Evolutionary conservation across 2,329 filamentous ascomycete species (phyloP).

Genomic region (Penicillium sp.): DNA sequence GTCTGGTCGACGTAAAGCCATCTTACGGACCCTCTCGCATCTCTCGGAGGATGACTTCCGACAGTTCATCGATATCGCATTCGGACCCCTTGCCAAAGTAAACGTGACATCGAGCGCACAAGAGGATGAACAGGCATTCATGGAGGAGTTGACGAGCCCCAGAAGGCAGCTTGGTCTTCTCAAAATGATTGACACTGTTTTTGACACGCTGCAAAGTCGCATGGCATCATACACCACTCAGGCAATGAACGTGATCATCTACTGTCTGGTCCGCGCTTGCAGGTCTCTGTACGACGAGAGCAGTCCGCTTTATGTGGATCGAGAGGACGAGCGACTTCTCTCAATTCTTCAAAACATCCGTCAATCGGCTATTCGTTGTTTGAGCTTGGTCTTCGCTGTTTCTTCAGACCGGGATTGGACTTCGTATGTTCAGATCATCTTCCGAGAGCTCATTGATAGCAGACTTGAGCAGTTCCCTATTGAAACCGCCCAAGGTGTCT

Average conservation of each 20-base stretch:
- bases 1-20: constrained; percentile 65
- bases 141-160: constrained; percentile 54
- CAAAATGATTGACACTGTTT: constrained; percentile 83
- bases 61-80: constrained; percentile 75
- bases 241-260: constrained; percentile 71
- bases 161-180: constrained; percentile 86
- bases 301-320: constrained; percentile 22
- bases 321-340: constrained; percentile 27
- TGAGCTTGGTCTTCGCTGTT: constrained; percentile 71
- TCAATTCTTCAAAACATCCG: constrained; percentile 45
- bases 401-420: constrained; percentile 66
- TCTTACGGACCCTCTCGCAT: constrained; percentile 72
- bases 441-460: constrained; percentile 69
- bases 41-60: constrained; percentile 68
- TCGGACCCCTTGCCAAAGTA: constrained; percentile 62
- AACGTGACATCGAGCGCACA: constrained; percentile 50
- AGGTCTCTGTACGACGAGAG: constrained; percentile 40
- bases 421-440: constrained; percentile 63
- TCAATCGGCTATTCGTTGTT: constrained; percentile 66
- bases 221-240: constrained; percentile 61
- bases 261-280: constrained; percentile 69
- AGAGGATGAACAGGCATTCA: constrained; percentile 50
- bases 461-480: constrained; percentile 70
- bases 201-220: constrained; percentile 73
- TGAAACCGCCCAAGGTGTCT: constrained; percentile 86